Base-by-base conservation (phyloP, 176 grass and related monocot species). In the Musa acuminata region DNA sequence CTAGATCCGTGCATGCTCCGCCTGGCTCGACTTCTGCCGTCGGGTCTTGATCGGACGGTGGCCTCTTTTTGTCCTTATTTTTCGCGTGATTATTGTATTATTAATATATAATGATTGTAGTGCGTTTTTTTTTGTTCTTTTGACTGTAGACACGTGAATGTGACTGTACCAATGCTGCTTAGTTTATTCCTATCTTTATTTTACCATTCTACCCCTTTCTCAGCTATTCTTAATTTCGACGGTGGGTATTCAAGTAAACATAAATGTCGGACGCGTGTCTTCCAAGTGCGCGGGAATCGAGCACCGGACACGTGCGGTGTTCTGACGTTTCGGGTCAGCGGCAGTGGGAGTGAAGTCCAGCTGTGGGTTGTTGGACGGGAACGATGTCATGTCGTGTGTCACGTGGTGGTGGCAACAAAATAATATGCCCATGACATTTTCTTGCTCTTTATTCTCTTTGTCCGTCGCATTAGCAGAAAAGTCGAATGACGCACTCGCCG, bases 11-110 rank as follows among this genome's bases (percentile, higher is more conserved):
- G 48, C 4, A 70, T 43, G 35, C 35, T 43, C 4, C 35, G 0
- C 3, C 5, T 4, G 48, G 19, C 2, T 2, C 0, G 48, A 8
- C 11, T 9, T 13, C 14, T 48, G 20, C 60, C 59, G 75, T 23
- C 13, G 60, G 26, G 52, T 53, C 59, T 51, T 17, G 74, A 77
- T 77, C 43, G n/a, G 57, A 76, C 27, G 74, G 23, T 43, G 6
- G 35, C 35, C 35, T 43, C 35, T 43, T 43, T 43, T 43, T 43
- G 35, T 43, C 35, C 35, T 43, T 43, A 43, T 6, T 43, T 43
- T 43, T 21, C 8, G n/a, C 24, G n/a, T 74, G 55, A 8, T 43
- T 8, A 43, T 58, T 58, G 71, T 50, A 10, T n/a, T 74, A 58
- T 74, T 9, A 55, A 11, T 58, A 9, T 58, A 22, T 43, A 43